Evolutionary conservation across 495 filamentous ascomycete species (phyloP), one percentile per base, ranked within the genome.

Genomic region (Mytilinidion resinicola): DNA sequence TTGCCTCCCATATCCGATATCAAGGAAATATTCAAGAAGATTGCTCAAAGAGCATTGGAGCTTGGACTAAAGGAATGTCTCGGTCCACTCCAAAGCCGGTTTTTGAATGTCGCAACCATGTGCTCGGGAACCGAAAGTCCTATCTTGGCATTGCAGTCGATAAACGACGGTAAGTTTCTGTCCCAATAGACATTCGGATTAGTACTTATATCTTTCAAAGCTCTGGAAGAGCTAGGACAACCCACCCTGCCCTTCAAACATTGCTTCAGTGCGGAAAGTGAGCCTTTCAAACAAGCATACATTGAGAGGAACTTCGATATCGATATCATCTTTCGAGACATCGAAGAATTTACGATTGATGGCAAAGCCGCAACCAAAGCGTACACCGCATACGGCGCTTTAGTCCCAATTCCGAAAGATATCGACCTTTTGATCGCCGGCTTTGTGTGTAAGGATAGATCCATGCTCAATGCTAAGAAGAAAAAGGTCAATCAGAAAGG

Each of bases 101-200:
- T 73, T 34, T 64, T 92, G 9, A 78, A 78, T 1, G 78, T 92
- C 20, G 88, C 78, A 1, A 95, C 90, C 0, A 81, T 91, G 67
- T 95, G 89, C 64, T 91, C 88, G 10, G 90, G 90, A 4, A 93
- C 89, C 0, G 90, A 95, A 61, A 83, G 82, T 30, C 90, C 90
- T 10, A 70, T 95, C 7, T 73, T 91, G 3, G 85, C 85, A 0
- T 65, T 91, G 41, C 72, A 80, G 39, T 73, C 84, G 62, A 64
- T 83, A 9, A 59, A 62, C 30, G 57, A 75, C 14, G 68, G 77
- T 80, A 42, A 3, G 39, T 71, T 15, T 7, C 52, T 9, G 5
- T 21, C 12, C 3, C 19, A 21, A 8, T 44, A 9, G 25, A 30
- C 35, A 43, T 36, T 19, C n/a, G n/a, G n/a, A n/a, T n/a, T n/a